Evolutionary conservation across 1,139 yeast species (phyloP).

Genomic region (Debaryomyces sp.): DNA sequence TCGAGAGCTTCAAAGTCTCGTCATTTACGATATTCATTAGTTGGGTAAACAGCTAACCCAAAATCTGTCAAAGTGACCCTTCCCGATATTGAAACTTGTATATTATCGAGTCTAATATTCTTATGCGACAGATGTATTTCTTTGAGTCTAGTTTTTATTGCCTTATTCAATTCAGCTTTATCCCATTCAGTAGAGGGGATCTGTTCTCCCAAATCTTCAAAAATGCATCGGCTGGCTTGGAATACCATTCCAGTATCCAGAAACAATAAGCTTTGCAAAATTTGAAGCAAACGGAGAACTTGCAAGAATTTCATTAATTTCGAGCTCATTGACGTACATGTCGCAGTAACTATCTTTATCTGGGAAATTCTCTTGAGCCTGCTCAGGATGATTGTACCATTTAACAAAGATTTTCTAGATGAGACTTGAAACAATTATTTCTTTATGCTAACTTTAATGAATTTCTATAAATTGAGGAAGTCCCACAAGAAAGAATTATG

Average conservation of each 20-base stretch:
- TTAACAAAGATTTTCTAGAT: not conserved
- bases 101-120: not conserved
- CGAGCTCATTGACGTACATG: constrained; percentile 6
- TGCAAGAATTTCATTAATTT: constrained; percentile 6
- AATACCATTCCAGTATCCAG: constrained; percentile 9
- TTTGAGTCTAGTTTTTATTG: not conserved
- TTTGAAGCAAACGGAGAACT: constrained; percentile 4
- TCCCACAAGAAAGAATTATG: not conserved
- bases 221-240: constrained; percentile 3
- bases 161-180: not conserved
- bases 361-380: not conserved
- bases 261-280: constrained; percentile 6
- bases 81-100: constrained; percentile 1
- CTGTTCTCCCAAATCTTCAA: constrained; percentile 5
- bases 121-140: constrained; percentile 4
- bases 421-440: not conserved
- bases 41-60: not conserved
- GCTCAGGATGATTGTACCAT: constrained; percentile 3
- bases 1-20: constrained; percentile 6
- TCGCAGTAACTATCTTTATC: not conserved
- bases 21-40: constrained; percentile 4
- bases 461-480: not conserved
- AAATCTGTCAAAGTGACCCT: constrained; percentile 2
- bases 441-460: not conserved
- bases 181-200: not conserved